A percentile compares a stretch with the other conserved stretches of the same genome.
These are phyloP conservation scores for Phlebiopsis flavidoalba DNA, from an alignment of 768 basidiomycete genomes.

Conservation along the genomic window DNA sequence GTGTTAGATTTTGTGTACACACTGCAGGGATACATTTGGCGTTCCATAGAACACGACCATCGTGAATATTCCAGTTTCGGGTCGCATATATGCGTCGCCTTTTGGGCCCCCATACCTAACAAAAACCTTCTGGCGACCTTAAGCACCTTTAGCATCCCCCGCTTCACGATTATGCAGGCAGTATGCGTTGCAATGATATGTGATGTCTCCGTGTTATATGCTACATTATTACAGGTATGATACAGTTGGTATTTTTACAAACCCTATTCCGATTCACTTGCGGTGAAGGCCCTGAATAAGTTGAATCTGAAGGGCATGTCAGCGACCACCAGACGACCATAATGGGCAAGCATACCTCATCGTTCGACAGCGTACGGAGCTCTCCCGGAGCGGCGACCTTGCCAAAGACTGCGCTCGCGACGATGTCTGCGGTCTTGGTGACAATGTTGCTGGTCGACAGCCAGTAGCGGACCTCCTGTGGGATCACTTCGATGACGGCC, in stretches of 20 bases:
- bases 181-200: no score
- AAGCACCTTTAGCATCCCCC: no score
- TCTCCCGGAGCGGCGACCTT: slow-evolving; percentile 67
- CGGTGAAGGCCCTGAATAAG: slow-evolving; percentile 17
- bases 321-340: not conserved
- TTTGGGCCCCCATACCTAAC: no score
- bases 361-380: slow-evolving; percentile 63
- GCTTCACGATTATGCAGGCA: no score
- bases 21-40: no score
- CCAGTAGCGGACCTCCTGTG: slow-evolving; percentile 82
- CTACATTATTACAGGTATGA: not conserved
- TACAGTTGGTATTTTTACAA: not conserved
- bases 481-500: slow-evolving; percentile 71
- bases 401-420: slow-evolving; percentile 55
- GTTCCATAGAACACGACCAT: no score
- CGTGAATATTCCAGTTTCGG: no score
- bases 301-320: slow-evolving; percentile 9
- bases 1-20: no score
- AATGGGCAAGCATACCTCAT: slow-evolving; percentile 50
- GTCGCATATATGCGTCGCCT: no score
- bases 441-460: slow-evolving; percentile 55
- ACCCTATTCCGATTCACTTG: slow-evolving; percentile 7
- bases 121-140: no score
- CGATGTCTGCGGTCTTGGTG: slow-evolving; percentile 55
- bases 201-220: not conserved